These are phyloP conservation scores for Leucaena leucocephala DNA, from an alignment of 306 rosid genomes.

Conservation along the genomic window DNA sequence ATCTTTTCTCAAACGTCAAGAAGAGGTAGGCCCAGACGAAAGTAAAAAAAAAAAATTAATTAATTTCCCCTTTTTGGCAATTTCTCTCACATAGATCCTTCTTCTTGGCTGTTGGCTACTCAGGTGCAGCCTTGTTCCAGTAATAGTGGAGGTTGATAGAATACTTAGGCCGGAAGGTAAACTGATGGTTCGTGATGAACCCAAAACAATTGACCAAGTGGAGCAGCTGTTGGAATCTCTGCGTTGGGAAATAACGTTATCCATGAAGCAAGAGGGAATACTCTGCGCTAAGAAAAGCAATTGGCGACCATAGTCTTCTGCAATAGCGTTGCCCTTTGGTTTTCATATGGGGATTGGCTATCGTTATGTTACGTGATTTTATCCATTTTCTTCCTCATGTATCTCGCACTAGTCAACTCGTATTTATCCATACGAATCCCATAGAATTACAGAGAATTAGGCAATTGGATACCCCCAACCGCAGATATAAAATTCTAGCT, in stretches of 20 bases:
- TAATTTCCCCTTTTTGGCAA: neutral
- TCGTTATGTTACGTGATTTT: conserved; percentile 10
- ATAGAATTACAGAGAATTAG: neutral
- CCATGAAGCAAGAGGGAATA: conserved; percentile 71
- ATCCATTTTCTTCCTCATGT: neutral
- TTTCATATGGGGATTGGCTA: neutral
- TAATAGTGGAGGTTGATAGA: conserved; percentile 75
- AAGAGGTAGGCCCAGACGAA: conserved; percentile 49
- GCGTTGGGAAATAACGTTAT: conserved; percentile 75
- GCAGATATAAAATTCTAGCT: neutral
- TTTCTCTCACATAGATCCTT: neutral
- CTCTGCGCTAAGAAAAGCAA: conserved; percentile 70
- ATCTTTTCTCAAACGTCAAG: conserved; percentile 71
- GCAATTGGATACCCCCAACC: neutral
- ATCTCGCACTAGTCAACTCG: neutral
- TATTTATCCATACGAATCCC: neutral
- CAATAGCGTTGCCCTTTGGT: conserved; percentile 38
- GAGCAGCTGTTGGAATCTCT: conserved; percentile 68
- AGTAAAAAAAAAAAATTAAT: neutral
- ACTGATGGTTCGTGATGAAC: conserved; percentile 70
- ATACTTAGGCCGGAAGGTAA: conserved; percentile 77
- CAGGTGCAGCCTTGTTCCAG: conserved; percentile 76
- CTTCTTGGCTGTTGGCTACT: conserved; percentile 19
- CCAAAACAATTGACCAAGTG: conserved; percentile 58
- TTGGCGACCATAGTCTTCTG: conserved; percentile 61